These are phyloP conservation scores for Mycena amicta DNA, from an alignment of 768 basidiomycete genomes.

Conservation along the genomic window DNA sequence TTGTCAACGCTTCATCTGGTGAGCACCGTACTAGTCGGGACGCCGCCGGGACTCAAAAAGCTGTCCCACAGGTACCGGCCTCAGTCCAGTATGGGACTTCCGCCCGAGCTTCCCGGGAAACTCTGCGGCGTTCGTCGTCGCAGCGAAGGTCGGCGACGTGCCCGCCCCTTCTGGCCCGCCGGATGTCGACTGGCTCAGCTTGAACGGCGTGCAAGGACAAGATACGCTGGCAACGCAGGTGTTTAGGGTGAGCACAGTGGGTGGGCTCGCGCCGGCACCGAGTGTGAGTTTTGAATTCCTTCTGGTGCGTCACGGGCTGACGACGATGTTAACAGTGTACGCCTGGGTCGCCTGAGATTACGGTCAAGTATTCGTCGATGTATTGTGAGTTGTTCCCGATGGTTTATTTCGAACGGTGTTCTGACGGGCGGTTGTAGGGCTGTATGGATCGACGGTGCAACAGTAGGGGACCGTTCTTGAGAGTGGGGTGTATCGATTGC, in stretches of 20 bases:
- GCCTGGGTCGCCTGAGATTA: slow-evolving; percentile 31
- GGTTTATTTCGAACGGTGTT: background rate
- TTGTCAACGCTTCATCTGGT: slow-evolving; percentile 34
- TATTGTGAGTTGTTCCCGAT: slow-evolving; percentile 46
- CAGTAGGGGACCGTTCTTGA: too few relatives aligned
- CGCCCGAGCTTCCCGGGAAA: slow-evolving; percentile 41
- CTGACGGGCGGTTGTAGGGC: background rate
- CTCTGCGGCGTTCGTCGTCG: slow-evolving; percentile 49
- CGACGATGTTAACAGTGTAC: too few relatives aligned
- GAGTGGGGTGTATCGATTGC: too few relatives aligned
- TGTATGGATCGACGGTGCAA: too few relatives aligned
- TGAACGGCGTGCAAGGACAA: slow-evolving; percentile 47
- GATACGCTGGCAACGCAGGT: slow-evolving; percentile 46
- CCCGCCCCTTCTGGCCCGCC: slow-evolving; percentile 41
- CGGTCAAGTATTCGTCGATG: slow-evolving; percentile 53
- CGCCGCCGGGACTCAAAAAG: too few relatives aligned
- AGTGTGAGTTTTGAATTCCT: too few relatives aligned
- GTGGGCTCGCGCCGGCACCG: slow-evolving; percentile 56
- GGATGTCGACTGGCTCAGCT: slow-evolving; percentile 60
- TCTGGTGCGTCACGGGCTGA: too few relatives aligned
- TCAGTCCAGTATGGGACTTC: slow-evolving; percentile 61
- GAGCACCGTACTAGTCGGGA: too few relatives aligned
- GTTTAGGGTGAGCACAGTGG: slow-evolving; percentile 54
- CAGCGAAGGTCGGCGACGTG: slow-evolving; percentile 42
- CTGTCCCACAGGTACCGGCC: slow-evolving; percentile 36